These are phyloP conservation scores for Globisporangium ultimum DNA, from an alignment of 352 stramenopile species.

Conservation along the genomic window DNA sequence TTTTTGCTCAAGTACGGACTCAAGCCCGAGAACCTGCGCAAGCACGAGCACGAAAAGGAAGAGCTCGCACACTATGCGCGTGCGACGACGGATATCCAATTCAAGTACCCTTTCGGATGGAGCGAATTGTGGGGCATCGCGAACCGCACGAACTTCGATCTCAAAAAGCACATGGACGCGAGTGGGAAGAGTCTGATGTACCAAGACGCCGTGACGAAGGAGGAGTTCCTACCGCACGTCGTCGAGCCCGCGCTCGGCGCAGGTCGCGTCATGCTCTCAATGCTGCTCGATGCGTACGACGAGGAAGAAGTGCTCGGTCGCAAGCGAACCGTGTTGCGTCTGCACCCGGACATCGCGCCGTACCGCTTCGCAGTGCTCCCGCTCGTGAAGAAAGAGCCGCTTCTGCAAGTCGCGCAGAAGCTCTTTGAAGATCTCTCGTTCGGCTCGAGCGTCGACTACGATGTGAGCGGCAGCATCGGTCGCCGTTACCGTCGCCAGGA, in stretches of 20 bases:
- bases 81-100: conserved; percentile 97
- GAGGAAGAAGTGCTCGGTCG: conserved; percentile 91
- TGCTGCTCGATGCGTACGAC: conserved; percentile 94
- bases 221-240: conserved; percentile 94
- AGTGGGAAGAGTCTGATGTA: conserved; percentile 89
- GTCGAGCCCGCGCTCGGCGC: conserved; percentile 91
- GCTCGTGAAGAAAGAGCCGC: conserved; percentile 94
- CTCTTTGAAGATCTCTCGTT: conserved; percentile 90
- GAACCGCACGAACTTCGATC: conserved; percentile 95
- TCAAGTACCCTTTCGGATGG: conserved; percentile 96
- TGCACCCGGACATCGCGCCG: conserved; percentile 93
- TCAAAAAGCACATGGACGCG: conserved; percentile 93
- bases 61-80: conserved; percentile 96
- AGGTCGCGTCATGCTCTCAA: conserved; percentile 91
- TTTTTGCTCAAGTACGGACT: conserved; percentile 92
- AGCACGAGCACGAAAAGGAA: conserved; percentile 90
- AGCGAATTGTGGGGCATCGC: conserved; percentile 96
- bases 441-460: conserved; percentile 90
- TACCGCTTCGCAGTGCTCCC: conserved; percentile 92
- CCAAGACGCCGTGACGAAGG: conserved; percentile 51
- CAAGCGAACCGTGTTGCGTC: conserved; percentile 85
- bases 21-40: conserved; percentile 86
- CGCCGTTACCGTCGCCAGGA: conserved; percentile 95
- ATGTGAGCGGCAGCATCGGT: conserved; percentile 87
- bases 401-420: conserved; percentile 84